These are phyloP conservation scores for Cryptosporidium bovis DNA, from an alignment of 169 alveolate genomes.

Conservation along the genomic window DNA sequence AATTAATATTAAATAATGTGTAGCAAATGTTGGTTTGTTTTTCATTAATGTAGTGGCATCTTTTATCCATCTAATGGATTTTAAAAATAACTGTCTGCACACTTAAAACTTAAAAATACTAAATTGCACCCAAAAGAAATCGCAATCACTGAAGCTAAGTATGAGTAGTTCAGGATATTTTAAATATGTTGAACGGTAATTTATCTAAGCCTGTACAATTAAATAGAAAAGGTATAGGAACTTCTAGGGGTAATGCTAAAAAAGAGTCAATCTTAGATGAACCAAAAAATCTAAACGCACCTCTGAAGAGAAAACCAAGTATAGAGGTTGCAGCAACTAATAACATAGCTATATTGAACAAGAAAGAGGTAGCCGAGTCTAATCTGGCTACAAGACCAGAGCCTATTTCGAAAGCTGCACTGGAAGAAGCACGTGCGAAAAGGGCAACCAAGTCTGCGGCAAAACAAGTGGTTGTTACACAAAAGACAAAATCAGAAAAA, in stretches of 20 bases:
- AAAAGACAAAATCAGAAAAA: conserved; percentile 19
- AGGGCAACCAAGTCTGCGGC: conserved; percentile 16
- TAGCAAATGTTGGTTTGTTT: too few species aligned
- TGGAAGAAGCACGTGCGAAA: conserved; percentile 70
- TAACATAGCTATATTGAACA: not conserved
- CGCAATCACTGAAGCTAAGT: not conserved
- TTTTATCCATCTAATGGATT: not conserved
- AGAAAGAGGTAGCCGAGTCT: not conserved
- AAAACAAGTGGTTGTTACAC: conserved; percentile 31
- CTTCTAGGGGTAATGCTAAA: conserved; percentile 3
- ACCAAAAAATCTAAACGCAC: not conserved
- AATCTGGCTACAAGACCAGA: conserved; percentile 67
- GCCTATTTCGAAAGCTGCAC: conserved; percentile 53
- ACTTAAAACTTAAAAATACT: not conserved
- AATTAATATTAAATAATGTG: too few species aligned
- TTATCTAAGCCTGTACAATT: conserved; percentile 64
- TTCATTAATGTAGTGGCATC: not conserved
- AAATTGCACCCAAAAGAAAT: conserved; percentile 18
- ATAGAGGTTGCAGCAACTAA: not conserved
- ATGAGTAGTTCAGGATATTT: not conserved
- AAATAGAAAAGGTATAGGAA: conserved; percentile 24
- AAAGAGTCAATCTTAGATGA: conserved; percentile 11
- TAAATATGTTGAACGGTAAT: conserved; percentile 40
- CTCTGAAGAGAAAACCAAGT: conserved; percentile 60
- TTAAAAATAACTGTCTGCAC: conserved; percentile 1